phyloP scores from a whole-genome alignment of 306 rosid genomes.

The Rubus parviflorus region DNA sequence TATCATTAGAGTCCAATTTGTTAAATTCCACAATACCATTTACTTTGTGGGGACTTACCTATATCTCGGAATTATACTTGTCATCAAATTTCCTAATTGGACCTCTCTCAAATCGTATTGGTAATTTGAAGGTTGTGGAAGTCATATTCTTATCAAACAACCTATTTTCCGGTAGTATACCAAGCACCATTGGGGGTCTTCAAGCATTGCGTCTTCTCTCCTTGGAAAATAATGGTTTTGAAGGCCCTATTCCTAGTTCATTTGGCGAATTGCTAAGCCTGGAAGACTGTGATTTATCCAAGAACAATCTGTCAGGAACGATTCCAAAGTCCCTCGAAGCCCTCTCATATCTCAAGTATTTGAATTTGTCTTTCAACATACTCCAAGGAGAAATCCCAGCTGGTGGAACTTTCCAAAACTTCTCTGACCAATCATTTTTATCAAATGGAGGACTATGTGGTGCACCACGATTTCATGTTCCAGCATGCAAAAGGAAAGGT shows the following conservation, averaged over 20 bases:
- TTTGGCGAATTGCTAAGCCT: too few relatives aligned
- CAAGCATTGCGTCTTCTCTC: background rate
- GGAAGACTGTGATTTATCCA: too few relatives aligned
- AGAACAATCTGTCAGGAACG: background rate
- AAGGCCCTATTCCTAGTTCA: background rate
- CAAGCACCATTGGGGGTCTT: background rate
- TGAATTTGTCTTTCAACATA: slow-evolving; percentile 12
- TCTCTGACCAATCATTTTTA: slow-evolving; percentile 30
- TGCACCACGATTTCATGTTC: slow-evolving; percentile 10
- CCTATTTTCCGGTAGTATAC: background rate
- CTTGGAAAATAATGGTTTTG: background rate
- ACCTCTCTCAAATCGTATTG: background rate
- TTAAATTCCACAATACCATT: too few relatives aligned
- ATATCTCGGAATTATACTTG: background rate
- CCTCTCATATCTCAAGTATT: background rate
- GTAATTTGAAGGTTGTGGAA: background rate
- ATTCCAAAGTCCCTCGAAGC: background rate
- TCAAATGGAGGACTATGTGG: slow-evolving; percentile 30
- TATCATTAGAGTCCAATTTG: background rate
- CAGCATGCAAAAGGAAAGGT: slow-evolving; percentile 11
- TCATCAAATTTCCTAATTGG: slow-evolving; percentile 12
- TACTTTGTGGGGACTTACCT: too few relatives aligned
- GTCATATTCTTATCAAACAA: background rate
- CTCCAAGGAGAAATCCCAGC: slow-evolving; percentile 31
- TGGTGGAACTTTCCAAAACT: slow-evolving; percentile 14